Conservation (phyloP, 306 rosid genomes). For the Vicia faba region DNA sequence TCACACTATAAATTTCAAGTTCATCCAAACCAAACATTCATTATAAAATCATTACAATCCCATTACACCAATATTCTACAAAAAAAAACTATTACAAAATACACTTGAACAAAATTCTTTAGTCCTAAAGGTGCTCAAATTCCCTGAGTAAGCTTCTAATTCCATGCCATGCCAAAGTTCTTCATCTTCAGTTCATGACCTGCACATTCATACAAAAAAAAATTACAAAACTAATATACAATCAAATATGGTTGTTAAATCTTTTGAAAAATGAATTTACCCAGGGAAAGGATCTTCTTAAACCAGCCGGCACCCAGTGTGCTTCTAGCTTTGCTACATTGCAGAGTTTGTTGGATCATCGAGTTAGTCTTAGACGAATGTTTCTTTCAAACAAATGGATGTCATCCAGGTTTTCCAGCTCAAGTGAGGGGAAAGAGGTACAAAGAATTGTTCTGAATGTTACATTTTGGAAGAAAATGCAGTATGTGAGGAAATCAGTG, state of each 20-base stretch:
- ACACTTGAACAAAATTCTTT: too few relatives aligned
- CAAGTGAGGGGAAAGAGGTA: constrained; percentile 79
- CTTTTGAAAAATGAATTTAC: constrained; percentile 82
- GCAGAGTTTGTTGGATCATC: constrained; percentile 76
- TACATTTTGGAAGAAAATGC: constrained; percentile 87
- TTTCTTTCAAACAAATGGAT: constrained; percentile 85
- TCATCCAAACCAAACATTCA: too few relatives aligned
- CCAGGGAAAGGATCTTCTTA: constrained; percentile 77
- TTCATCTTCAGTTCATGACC: too few relatives aligned
- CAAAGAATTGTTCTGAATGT: constrained; percentile 68
- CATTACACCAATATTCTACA: too few relatives aligned
- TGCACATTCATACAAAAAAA: too few relatives aligned
- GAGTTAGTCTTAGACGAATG: constrained; percentile 70
- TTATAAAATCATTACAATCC: too few relatives aligned
- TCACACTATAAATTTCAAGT: too few relatives aligned
- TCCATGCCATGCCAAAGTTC: too few relatives aligned
- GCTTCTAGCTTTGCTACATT: constrained; percentile 87
- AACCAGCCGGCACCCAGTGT: constrained; percentile 56
- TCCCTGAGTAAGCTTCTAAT: too few relatives aligned
- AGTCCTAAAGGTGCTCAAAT: too few relatives aligned
- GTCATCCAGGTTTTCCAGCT: constrained; percentile 68
- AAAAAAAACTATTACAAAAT: too few relatives aligned
- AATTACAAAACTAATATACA: constrained; percentile 79
- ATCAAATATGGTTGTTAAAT: constrained; percentile 79
- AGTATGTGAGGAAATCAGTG: constrained; percentile 66